Conservation (phyloP, 805 yeast genomes). For the Danielozyma ontarioensis region DNA sequence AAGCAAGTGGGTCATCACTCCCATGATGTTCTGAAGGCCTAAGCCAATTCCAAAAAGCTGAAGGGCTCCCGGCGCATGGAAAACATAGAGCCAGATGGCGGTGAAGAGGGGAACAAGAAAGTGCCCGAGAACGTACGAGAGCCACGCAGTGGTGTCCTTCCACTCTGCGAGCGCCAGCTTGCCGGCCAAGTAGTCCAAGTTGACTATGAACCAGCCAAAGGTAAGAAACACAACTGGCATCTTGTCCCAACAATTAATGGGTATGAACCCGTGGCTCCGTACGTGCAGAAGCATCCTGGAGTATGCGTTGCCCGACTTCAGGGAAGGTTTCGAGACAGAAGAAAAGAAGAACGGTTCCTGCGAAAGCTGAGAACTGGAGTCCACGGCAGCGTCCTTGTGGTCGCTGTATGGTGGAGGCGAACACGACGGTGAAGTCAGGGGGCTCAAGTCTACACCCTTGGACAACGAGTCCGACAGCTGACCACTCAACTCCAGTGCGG, state of each 20-base stretch:
- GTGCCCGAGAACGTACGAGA: slow-evolving; percentile 58
- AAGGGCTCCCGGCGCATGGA: slow-evolving; percentile 61
- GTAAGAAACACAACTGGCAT: slow-evolving; percentile 39
- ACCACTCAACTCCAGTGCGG: background rate
- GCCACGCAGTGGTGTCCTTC: slow-evolving; percentile 57
- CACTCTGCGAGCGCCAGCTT: background rate
- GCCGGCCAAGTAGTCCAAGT: slow-evolving; percentile 30
- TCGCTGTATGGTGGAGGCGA: too few relatives aligned
- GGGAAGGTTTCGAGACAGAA: background rate
- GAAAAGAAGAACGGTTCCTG: slow-evolving; percentile 5
- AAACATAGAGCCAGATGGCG: slow-evolving; percentile 57
- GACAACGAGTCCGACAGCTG: background rate
- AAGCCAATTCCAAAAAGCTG: slow-evolving; percentile 49
- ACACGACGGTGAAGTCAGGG: too few relatives aligned
- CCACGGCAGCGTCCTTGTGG: slow-evolving; percentile 6
- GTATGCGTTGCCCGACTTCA: too few relatives aligned
- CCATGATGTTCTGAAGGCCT: slow-evolving; percentile 56
- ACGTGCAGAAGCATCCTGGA: too few relatives aligned
- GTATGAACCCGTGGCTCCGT: background rate
- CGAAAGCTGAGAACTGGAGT: slow-evolving; percentile 3
- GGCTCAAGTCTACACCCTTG: background rate
- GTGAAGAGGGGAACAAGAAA: slow-evolving; percentile 57
- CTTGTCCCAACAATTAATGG: slow-evolving; percentile 13
- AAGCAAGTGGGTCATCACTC: slow-evolving; percentile 54
- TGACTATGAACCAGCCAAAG: slow-evolving; percentile 45